phyloP scores from a whole-genome alignment of 2,329 filamentous ascomycete species.

The Venturia carpophila region DNA sequence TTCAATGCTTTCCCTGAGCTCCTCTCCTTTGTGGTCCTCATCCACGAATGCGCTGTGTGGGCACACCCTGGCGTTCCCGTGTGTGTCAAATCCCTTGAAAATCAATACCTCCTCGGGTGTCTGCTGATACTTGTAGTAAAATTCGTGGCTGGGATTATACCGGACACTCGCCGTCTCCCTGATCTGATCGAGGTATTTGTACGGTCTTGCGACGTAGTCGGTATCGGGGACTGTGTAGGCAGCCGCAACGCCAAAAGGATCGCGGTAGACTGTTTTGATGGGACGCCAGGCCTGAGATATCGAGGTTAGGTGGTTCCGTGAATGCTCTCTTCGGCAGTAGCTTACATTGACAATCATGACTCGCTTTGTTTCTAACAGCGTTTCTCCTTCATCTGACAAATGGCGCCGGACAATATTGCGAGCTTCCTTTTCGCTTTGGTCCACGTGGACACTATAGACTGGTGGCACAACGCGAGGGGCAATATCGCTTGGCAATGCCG shows the following conservation, averaged over 20 bases:
- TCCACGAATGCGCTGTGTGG: constrained; percentile 19
- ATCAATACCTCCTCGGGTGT: constrained; percentile 18
- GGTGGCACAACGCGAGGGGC: background rate
- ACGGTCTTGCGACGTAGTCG: constrained; percentile 11
- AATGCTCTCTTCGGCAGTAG: background rate
- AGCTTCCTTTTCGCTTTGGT: constrained; percentile 16
- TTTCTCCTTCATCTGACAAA: constrained; percentile 10
- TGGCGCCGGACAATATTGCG: constrained; percentile 13
- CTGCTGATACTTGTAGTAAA: constrained; percentile 19
- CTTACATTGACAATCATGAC: constrained; percentile 18
- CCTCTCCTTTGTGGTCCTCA: constrained; percentile 10
- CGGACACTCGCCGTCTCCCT: constrained; percentile 13
- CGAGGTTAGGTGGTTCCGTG: background rate
- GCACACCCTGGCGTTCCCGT: constrained; percentile 18
- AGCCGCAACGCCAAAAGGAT: constrained; percentile 18
- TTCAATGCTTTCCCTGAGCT: constrained; percentile 19
- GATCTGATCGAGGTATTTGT: constrained; percentile 16
- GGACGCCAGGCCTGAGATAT: constrained; percentile 18
- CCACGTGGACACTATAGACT: constrained; percentile 16
- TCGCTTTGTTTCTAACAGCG: constrained; percentile 13
- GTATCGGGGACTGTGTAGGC: constrained; percentile 12
- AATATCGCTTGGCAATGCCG: background rate
- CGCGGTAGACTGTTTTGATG: constrained; percentile 19
- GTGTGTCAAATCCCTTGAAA: constrained; percentile 18
- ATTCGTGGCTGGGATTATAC: constrained; percentile 12